Conservation (phyloP, 306 rosid species). For the Dalbergia cochinchinensis region DNA sequence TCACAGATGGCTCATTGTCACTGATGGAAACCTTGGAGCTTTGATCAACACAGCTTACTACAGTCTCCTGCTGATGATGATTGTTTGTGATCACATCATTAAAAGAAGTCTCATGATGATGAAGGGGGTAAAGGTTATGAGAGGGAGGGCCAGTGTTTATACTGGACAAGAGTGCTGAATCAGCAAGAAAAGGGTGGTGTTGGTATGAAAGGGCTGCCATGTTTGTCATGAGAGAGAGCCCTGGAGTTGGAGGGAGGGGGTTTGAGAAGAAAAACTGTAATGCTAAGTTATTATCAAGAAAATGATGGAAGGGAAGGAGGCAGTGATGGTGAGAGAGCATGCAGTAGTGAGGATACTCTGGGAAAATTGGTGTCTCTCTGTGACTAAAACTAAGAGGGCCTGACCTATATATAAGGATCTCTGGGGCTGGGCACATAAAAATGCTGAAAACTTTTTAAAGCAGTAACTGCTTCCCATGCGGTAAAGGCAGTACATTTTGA, state of each 20-base stretch:
- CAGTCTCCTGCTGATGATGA: constrained; percentile 33
- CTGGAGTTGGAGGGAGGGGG: constrained; percentile 5
- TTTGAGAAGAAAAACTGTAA: not conserved
- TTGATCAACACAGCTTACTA: constrained; percentile 55
- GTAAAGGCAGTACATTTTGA: constrained; percentile 40
- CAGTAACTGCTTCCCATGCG: constrained; percentile 42
- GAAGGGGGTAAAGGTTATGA: constrained; percentile 4
- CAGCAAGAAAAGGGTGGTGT: constrained; percentile 59
- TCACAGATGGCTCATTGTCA: constrained; percentile 64
- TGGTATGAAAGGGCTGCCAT: constrained; percentile 83
- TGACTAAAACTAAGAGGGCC: constrained; percentile 47
- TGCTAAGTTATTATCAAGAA: constrained; percentile 45
- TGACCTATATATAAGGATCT: constrained; percentile 59
- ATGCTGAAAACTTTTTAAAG: constrained; percentile 33
- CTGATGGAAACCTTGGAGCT: constrained; percentile 52
- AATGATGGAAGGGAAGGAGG: constrained; percentile 43
- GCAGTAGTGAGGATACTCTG: constrained; percentile 43
- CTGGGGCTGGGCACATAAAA: constrained; percentile 11
- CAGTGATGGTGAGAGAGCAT: constrained; percentile 2
- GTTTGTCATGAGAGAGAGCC: constrained; percentile 25
- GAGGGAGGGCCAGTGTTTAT: constrained; percentile 39
- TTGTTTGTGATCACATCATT: constrained; percentile 20
- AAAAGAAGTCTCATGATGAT: constrained; percentile 42
- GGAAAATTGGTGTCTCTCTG: constrained; percentile 49
- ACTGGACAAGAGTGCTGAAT: constrained; percentile 56